Base-by-base conservation (phyloP, 1,139 yeast species). In the Debaryomyces psychrophilus region DNA sequence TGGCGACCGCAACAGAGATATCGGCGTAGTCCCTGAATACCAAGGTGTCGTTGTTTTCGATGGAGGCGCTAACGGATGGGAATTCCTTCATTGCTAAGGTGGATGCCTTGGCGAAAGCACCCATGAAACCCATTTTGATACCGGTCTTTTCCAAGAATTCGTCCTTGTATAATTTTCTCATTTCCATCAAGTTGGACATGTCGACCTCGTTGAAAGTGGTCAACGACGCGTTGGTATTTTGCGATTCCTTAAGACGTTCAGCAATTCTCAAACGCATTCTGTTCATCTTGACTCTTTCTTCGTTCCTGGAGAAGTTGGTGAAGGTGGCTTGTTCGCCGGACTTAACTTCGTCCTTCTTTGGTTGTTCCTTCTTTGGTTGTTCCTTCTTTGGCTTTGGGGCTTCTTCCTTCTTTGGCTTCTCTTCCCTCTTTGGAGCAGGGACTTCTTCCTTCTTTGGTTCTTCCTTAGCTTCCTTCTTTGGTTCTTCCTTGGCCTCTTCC, bases 251-350 rank as follows among this genome's bases (percentile, higher is more conserved):
- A 68, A 93, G 87, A 76, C 99, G 90, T 79, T 95, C 98, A 49
- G 99, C 97, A 58, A 95, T 95, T 82, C 99, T 89, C 73, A 89
- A 76, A 77, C 99, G 88, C 99, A 93, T 95, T 79, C 99, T 89
- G 85, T 92, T 93, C 99, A 93, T 93, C 79, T 93, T 93, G 57
- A 95, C 96, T 69, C 92, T 82, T 69, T 85, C 89, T 75, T 93
- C 98, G 53, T 77, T 75, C 77, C 99, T 87, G 49, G 90, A 79
- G 67, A 87, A 87, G 44, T 80, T 69, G 50, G 88, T 85, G 61
- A 82, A 76, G 34, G 78, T 67, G 37, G 81, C 65, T 28, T 71
- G 51, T 38, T 70, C 64, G 34, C 69, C 61, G 23, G 64, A 55
- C 12, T 69, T 56, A 31, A 65, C 54, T 25, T 67, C 59, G 46